Evolutionary conservation across 192 early-diverging fungal genomes (phyloP).

Genomic region (Globomyces pollinis-pini): DNA sequence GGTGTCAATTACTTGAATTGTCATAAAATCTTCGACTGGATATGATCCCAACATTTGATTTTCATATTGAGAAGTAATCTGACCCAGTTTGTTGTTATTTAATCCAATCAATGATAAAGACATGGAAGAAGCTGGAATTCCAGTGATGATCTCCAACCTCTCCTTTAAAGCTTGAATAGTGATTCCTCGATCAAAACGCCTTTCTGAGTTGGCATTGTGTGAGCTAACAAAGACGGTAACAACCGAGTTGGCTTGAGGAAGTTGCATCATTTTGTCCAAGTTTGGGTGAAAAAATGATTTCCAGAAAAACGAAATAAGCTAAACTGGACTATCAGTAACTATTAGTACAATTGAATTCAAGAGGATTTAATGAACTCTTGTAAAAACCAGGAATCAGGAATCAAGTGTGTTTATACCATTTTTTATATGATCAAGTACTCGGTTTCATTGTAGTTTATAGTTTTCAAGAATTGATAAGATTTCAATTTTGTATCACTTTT

Average conservation of each 20-base stretch:
- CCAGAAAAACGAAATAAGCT: too few species aligned
- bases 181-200: slow-evolving; percentile 71
- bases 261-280: too few species aligned
- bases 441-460: too few species aligned
- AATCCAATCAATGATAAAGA: neutral
- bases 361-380: neutral
- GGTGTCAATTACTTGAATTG: slow-evolving; percentile 52
- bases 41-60: slow-evolving; percentile 84
- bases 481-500: too few species aligned
- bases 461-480: too few species aligned
- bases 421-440: neutral
- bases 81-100: neutral
- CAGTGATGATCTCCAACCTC: slow-evolving; percentile 87
- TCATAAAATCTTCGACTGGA: slow-evolving; percentile 74
- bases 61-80: slow-evolving; percentile 23
- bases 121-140: slow-evolving; percentile 20
- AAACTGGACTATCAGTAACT: too few species aligned
- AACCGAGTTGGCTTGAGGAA: slow-evolving; percentile 67
- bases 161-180: slow-evolving; percentile 65
- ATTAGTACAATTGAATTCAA: neutral
- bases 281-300: neutral
- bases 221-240: slow-evolving; percentile 85
- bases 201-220: slow-evolving; percentile 73
- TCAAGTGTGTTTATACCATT: neutral
- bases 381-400: neutral